These are phyloP conservation scores for Stephania japonica DNA, from an alignment of 164 flowering plant genomes.

Conservation along the genomic window DNA sequence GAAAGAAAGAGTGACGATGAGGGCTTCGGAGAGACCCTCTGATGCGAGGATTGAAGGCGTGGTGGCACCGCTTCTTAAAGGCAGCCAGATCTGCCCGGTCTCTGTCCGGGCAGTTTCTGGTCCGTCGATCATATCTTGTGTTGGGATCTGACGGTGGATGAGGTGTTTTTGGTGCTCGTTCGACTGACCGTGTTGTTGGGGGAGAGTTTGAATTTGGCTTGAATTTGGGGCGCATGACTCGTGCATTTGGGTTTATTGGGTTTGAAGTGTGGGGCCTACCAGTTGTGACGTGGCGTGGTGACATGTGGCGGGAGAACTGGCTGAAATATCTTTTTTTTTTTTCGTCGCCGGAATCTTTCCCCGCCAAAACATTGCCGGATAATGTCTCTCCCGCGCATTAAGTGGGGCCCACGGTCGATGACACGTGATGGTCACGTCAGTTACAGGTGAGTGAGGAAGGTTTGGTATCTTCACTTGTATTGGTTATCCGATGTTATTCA, in stretches of 20 bases:
- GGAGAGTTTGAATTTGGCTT: conserved; percentile 2
- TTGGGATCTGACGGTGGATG: conserved; percentile 16
- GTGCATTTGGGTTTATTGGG: conserved; percentile 10
- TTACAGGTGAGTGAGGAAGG: background rate
- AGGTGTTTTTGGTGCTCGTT: conserved; percentile 1
- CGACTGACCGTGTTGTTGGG: conserved; percentile 12
- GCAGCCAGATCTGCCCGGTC: conserved; percentile 26
- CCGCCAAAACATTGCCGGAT: background rate
- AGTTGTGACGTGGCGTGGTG: background rate
- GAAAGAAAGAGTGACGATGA: conserved; percentile 2
- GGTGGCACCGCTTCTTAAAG: conserved; percentile 25
- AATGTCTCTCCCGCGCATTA: background rate
- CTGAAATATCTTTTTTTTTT: conserved; percentile 3
- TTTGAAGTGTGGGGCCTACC: background rate
- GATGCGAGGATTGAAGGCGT: conserved; percentile 17
- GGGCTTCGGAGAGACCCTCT: conserved; percentile 21
- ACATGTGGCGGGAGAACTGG: background rate
- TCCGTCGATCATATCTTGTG: conserved; percentile 7
- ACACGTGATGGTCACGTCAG: background rate
- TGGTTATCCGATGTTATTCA: background rate
- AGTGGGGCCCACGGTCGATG: background rate
- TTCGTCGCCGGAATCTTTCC: conserved; percentile 3
- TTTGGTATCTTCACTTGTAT: background rate
- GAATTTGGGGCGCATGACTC: conserved; percentile 13
- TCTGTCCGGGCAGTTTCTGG: background rate